phyloP scores from a whole-genome alignment of 2,329 filamentous ascomycete genomes.

The Sphaerulina vaccinii region DNA sequence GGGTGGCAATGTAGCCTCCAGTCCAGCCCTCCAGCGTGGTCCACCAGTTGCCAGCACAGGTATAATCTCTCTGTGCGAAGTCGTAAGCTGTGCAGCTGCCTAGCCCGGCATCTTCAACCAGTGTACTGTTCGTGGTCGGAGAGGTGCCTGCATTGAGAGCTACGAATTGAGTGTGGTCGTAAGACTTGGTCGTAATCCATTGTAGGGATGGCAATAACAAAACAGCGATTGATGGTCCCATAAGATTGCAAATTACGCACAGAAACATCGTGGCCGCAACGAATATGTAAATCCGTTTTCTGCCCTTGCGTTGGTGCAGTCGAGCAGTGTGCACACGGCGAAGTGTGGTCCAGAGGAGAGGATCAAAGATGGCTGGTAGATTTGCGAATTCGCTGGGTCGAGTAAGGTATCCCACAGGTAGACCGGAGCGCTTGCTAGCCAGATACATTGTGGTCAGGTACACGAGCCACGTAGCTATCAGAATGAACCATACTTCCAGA shows the following conservation, averaged over 20 bases:
- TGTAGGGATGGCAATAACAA: conserved; percentile 29
- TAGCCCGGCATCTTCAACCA: background rate
- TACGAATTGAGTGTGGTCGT: background rate
- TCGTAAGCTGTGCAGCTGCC: background rate
- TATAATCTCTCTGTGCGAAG: conserved; percentile 4
- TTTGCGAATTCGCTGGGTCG: conserved; percentile 33
- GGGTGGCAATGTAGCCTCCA: background rate
- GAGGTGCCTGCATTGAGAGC: background rate
- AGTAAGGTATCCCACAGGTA: conserved; percentile 34
- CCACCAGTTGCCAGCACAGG: conserved; percentile 4
- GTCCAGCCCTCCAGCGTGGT: conserved; percentile 18
- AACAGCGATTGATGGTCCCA: conserved; percentile 35
- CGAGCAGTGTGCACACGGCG: background rate
- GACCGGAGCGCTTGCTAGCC: conserved; percentile 26
- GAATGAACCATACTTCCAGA: conserved; percentile 37
- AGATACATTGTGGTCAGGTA: conserved; percentile 32
- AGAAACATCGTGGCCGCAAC: conserved; percentile 25
- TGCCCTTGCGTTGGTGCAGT: background rate
- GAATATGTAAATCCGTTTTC: conserved; percentile 20
- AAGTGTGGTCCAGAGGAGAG: conserved; percentile 28
- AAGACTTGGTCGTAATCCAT: conserved; percentile 22
- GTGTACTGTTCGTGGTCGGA: background rate
- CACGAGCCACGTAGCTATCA: conserved; percentile 32
- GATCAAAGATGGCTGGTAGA: conserved; percentile 29
- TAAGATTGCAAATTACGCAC: conserved; percentile 34